Evolutionary conservation across 257 asterid genomes (phyloP).

Genomic region (Ophiorrhiza pumila): DNA sequence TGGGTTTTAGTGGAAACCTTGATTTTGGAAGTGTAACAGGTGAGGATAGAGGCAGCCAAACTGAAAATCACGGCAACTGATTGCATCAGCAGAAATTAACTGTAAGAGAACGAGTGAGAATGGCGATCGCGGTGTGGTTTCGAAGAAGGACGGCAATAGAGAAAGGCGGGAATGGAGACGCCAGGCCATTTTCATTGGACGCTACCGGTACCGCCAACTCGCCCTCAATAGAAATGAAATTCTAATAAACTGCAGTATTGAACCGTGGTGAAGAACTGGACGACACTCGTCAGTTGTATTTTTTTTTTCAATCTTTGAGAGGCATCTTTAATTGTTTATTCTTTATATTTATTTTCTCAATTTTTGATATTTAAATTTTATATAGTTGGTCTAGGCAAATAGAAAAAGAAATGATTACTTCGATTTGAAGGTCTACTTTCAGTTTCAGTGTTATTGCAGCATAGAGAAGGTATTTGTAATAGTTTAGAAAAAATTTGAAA

Average conservation of each 20-base stretch:
- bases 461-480: too few relatives aligned
- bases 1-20: conserved; percentile 30
- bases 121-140: background rate
- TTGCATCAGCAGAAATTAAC: background rate
- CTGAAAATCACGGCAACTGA: background rate
- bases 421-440: too few relatives aligned
- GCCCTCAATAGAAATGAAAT: too few relatives aligned
- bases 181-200: conserved; percentile 19
- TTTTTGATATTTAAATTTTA: background rate
- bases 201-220: too few relatives aligned
- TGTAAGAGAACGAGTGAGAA: background rate
- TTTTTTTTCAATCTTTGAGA: background rate
- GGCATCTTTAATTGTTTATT: background rate
- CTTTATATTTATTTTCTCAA: background rate
- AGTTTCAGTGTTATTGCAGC: too few relatives aligned
- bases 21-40: conserved; percentile 18
- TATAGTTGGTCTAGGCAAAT: too few relatives aligned
- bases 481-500: too few relatives aligned
- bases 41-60: conserved; percentile 20
- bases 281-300: background rate
- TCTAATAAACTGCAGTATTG: background rate
- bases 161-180: conserved; percentile 17
- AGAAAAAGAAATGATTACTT: too few relatives aligned
- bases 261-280: background rate
- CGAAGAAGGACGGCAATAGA: conserved; percentile 12